Evolutionary conservation across 2,329 filamentous ascomycete species (phyloP), one percentile per base, ranked within the genome.

Genomic region (Clonostachys rhizophaga): DNA sequence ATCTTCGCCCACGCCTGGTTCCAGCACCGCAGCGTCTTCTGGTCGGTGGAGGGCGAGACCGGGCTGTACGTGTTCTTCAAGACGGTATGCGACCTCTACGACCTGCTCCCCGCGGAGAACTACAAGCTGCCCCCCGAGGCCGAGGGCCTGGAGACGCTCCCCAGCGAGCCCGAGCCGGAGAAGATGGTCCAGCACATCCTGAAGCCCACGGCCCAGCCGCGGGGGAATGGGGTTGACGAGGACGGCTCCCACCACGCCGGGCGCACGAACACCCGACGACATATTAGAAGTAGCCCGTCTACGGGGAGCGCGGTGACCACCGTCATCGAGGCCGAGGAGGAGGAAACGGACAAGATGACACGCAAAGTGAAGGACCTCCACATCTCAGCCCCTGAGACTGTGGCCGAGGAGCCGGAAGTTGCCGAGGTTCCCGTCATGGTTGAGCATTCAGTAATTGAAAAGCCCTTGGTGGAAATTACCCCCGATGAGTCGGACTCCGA

Each of bases 1-100:
- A 97, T 99, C 67, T 99, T 97, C 63, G 94, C 94, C 42, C 94
- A 99, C 64, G 94, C 94, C 8, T 99, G 94, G 94, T 99, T 96
- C 66, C 91, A 96, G 69, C 94, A 99, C 66, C 83, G 91, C 42
- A 87, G 87, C 47, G 89, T 96, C 46, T 99, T 97, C 66, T 97
- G 92, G 91, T 84, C 88, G 39, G 86, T 97, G 2, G 94, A 99
- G 69, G 81, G 82, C 10, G 83, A 91, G 63, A 90, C 89, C n/a
- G 94, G 94, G 1, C 72, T 99, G 11, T 99, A 99, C 64, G 82
- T 95, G 49, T 86, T 99, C 60, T 99, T 97, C 77, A 97, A 96
- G 76, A 94, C 87, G 0, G 91, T 97, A 18, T 97, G 92, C 66
- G 94, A 99, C 64, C 78, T 86, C 56, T 96, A 96, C 66, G 86